phyloP scores from a whole-genome alignment of 2,329 filamentous ascomycete genomes.

The Stemphylium lycopersici region DNA sequence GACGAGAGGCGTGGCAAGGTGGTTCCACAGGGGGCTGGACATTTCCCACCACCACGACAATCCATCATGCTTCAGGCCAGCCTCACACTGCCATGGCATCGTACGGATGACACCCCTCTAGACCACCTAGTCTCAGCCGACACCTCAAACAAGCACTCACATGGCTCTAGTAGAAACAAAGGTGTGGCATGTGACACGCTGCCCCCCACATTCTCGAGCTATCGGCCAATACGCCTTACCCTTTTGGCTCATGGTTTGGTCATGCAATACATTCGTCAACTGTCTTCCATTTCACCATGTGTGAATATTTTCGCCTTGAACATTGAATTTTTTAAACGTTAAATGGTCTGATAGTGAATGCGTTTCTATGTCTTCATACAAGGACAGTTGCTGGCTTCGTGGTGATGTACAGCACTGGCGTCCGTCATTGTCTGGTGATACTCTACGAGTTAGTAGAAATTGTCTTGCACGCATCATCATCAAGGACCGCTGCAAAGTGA shows the following conservation, averaged over 20 bases:
- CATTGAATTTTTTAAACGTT: no score
- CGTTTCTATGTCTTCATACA: no score
- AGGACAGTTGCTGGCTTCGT: no score
- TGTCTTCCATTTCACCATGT: not conserved
- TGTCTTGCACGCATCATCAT: no score
- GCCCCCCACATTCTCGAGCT: slow-evolving; percentile 27
- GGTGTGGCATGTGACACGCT: slow-evolving; percentile 30
- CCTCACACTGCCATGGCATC: slow-evolving; percentile 11
- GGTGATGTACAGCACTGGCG: no score
- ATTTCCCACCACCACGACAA: not conserved
- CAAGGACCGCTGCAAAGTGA: no score
- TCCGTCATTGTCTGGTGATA: no score
- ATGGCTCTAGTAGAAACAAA: slow-evolving; percentile 23
- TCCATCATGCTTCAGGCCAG: not conserved
- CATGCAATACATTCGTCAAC: slow-evolving; percentile 6
- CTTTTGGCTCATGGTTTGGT: slow-evolving; percentile 6
- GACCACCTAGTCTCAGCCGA: slow-evolving; percentile 21
- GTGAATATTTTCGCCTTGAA: no score
- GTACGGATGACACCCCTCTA: slow-evolving; percentile 31
- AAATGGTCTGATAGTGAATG: no score
- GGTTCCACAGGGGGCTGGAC: not conserved
- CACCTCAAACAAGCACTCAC: slow-evolving; percentile 15
- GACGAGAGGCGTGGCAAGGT: no score
- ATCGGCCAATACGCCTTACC: slow-evolving; percentile 9
- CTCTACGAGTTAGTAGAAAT: no score